Conservation (phyloP, 371 early-diverging fungal species). For the Dichotomocladium elegans region DNA sequence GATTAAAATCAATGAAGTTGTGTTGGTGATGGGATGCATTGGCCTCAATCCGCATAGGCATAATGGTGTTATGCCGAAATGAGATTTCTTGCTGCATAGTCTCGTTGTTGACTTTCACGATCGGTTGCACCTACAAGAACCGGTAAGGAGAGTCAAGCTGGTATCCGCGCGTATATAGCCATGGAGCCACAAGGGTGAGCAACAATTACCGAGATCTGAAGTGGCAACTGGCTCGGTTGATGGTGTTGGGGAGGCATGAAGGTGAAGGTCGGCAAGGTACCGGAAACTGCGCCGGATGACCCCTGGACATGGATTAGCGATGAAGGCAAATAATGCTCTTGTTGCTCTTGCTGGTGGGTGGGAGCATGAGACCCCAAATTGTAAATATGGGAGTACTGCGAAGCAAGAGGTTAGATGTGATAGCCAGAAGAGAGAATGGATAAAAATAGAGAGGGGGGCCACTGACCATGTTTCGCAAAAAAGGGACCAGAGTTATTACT, state of each 20-base stretch:
- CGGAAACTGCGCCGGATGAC: constrained; percentile 3
- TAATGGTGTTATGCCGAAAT: not conserved
- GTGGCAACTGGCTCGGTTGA: not conserved
- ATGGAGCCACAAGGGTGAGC: too few species aligned
- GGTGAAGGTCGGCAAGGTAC: constrained; percentile 6
- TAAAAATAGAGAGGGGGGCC: constrained; percentile 3
- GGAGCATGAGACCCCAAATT: not conserved
- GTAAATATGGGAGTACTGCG: not conserved
- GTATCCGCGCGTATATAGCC: too few species aligned
- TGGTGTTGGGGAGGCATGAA: constrained; percentile 6
- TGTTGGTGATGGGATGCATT: not conserved
- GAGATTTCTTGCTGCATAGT: not conserved
- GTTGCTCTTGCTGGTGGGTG: not conserved
- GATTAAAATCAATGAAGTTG: too few species aligned
- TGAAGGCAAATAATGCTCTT: not conserved
- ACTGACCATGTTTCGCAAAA: constrained; percentile 14
- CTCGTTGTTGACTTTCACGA: not conserved
- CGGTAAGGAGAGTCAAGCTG: too few species aligned
- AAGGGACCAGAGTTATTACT: constrained; percentile 8
- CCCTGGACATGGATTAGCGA: constrained; percentile 2
- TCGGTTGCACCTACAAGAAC: not conserved
- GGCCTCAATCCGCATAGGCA: not conserved
- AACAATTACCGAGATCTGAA: too few species aligned
- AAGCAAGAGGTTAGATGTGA: not conserved
- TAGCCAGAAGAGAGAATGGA: too few species aligned